Percentiles rank a stretch among this genome's conserved stretches.
These are phyloP conservation scores for Gaeumannomyces sp. DNA, from an alignment of 2,329 filamentous ascomycete species.

Conservation along the genomic window DNA sequence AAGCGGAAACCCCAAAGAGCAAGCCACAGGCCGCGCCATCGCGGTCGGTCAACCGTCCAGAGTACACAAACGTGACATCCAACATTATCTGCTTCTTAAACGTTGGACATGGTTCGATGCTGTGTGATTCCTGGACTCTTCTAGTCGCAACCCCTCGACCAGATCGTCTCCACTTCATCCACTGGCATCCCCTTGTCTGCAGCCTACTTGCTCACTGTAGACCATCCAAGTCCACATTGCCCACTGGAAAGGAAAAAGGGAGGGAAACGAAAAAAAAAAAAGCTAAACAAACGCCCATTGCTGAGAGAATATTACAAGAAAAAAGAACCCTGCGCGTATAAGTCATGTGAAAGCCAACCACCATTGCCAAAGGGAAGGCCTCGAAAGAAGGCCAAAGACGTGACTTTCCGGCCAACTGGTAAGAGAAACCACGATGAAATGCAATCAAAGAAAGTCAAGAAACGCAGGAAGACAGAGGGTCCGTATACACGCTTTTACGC, in stretches of 20 bases:
- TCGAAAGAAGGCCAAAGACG: neutral
- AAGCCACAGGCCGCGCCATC: neutral
- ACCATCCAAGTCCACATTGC: too few relatives aligned
- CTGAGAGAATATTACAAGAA: neutral
- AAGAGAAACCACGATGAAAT: neutral
- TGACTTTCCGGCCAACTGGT: neutral
- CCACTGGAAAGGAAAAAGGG: neutral
- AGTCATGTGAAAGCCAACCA: neutral
- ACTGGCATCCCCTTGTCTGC: neutral
- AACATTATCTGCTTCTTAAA: neutral
- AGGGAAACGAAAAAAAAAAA: neutral
- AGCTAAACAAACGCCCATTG: neutral
- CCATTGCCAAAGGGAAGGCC: neutral
- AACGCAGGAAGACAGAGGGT: neutral
- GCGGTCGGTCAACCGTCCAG: neutral
- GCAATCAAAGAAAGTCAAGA: neutral
- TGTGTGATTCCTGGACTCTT: neutral
- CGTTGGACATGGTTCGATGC: neutral
- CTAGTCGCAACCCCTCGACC: neutral
- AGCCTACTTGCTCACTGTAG: neutral
- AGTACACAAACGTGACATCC: neutral
- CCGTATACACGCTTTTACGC: neutral
- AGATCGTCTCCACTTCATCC: neutral
- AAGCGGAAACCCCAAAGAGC: neutral
- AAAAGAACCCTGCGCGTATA: neutral